Base-by-base conservation (phyloP, 331 rosid genomes). In the Quercus phellos region DNA sequence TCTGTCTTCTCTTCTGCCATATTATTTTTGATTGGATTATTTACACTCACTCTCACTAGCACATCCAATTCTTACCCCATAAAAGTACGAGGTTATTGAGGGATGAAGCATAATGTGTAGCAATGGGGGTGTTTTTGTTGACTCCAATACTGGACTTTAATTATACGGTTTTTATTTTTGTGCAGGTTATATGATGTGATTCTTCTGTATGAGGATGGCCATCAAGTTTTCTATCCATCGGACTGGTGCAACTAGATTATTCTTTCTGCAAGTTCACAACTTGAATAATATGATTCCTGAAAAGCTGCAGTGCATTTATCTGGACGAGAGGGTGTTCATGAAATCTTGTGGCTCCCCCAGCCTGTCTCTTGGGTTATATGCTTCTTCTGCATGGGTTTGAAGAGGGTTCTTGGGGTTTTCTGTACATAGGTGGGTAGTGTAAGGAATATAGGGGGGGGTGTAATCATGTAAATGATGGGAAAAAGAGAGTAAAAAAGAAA, bases 401-500 rank as follows among this genome's bases (percentile, higher is more conserved):
- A 82, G 76, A 68, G 87, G 74, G 87, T 80, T 70, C 73, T 84
- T 80, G 84, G 80, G 84, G 84, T 78, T 74, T 74, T 86, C 38
- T 87, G 96, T 92, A 90, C 79, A 90, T 86, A 89, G 74, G 83
- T 59, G 66, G 87, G 82, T 70, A 83, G 88, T 71, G 81, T 70
- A 79, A 74, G 84, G 75, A 81, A 81, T 78, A 92, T 82, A 81
- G 83, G 60, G 24, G 24, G 29, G 26, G 66, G 51, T 78, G 82
- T 81, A 56, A 84, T 86, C 84, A 76, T 93, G 89, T 87, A 90
- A 80, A 82, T 82, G 86, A 67, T 79, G 70, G 76, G 80, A 21
- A 79, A 58, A 77, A 76, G 83, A 85, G 82, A 81, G 84, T 72
- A 83, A 81, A 70, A 81, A 77, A 76, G 88, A 75, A 84, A 82